Evolutionary conservation across 371 early-diverging fungal genomes (phyloP), one percentile per base, ranked within the genome.

Genomic region (Mucor plumbeus): DNA sequence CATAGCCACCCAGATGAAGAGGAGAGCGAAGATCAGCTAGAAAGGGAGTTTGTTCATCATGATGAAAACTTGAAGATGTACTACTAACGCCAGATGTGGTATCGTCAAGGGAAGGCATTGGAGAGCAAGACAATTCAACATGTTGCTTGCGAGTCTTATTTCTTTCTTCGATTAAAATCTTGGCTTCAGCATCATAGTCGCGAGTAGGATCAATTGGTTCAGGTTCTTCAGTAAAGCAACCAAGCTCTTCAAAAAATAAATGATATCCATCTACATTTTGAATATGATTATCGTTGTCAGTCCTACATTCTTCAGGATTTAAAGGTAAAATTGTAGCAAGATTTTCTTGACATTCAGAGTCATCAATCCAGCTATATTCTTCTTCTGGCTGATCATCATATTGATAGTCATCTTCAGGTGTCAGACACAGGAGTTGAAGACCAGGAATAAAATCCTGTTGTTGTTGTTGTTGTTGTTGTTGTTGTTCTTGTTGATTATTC

Each of bases 111-210:
- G 75, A 75, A n/a, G 75, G 72, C 38, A 72, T 50, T 26, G 68
- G 56, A 3, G 56, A 38, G 14, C 53, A 26, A n/a, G 71, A 62
- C 5, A 75, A 13, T n/a, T 72, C 72, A 57, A 75, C 61, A 57
- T 75, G 75, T 33, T 67, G 60, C 43, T 64, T 65, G 15, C 69
- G 58, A n/a, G 65, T 75, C 48, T 68, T 68, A 36, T 75, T 68
- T 10, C 75, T 71, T 53, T 75, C 66, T 19, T 59, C 64, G 9
- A 75, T 43, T 34, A 75, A 41, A 9, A 38, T 26, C 34, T 67
- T 41, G 8, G 74, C 74, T 44, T 77, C 77, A 11, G 74, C 70
- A 15, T 77, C 77, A 65, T 77, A 77, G n/a, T 77, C 72, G 14
- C 72, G 62, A 9, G 58, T 59, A 19, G 77, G 77, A 62, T 77